phyloP scores from a whole-genome alignment of 768 basidiomycete genomes.

The Leccinum obscurum region DNA sequence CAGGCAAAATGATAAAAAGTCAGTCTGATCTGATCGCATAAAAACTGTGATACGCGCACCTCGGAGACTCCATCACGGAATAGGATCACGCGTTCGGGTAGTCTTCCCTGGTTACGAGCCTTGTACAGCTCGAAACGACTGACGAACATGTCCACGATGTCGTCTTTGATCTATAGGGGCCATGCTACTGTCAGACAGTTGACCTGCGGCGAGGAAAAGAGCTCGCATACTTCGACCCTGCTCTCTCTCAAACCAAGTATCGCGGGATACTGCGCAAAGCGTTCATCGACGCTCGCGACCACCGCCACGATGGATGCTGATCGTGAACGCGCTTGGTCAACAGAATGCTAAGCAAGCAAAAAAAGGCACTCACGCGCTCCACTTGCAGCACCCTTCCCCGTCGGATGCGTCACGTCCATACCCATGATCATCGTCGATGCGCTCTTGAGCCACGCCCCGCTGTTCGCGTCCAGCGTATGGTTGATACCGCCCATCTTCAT shows the following conservation, averaged over 20 bases:
- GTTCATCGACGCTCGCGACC: constrained; percentile 48
- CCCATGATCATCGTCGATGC: constrained; percentile 55
- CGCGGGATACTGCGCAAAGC: constrained; percentile 51
- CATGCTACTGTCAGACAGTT: not conserved
- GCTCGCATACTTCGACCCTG: constrained; percentile 60
- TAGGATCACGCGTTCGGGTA: constrained; percentile 48
- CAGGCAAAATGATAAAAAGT: not conserved
- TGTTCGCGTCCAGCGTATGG: constrained; percentile 42
- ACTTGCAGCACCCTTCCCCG: constrained; percentile 59
- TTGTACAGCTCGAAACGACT: constrained; percentile 44
- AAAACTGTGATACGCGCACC: constrained; percentile 35
- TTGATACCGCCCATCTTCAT: constrained; percentile 58
- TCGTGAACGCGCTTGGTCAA: not conserved
- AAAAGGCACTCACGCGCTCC: constrained; percentile 38
- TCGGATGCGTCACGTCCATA: constrained; percentile 69
- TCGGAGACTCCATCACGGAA: constrained; percentile 80
- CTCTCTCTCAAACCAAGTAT: constrained; percentile 48
- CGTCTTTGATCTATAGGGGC: constrained; percentile 22
- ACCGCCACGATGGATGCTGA: constrained; percentile 53
- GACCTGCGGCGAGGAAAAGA: not conserved
- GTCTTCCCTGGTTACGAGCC: constrained; percentile 28
- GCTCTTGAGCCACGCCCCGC: constrained; percentile 40
- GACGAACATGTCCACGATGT: constrained; percentile 48
- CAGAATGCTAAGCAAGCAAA: not conserved
- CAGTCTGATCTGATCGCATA: not conserved